Percentiles rank a stretch among this genome's conserved stretches.
phyloP scores from a whole-genome alignment of 768 basidiomycete genomes.

The Trametes maxima region DNA sequence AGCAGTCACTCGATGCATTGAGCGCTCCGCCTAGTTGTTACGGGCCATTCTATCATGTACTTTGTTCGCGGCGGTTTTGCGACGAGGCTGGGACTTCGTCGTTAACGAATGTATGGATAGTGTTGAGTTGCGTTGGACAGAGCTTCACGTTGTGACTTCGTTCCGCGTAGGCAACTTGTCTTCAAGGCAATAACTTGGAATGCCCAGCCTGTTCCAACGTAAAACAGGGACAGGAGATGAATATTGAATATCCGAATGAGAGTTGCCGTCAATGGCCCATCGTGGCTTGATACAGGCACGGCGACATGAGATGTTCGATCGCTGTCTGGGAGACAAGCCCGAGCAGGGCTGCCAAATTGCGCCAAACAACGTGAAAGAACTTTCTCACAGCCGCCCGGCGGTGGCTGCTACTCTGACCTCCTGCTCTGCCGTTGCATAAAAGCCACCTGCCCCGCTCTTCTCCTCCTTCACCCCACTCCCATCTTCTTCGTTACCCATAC shows the following conservation, averaged over 20 bases:
- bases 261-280: background rate
- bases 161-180: too few relatives aligned
- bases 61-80: background rate
- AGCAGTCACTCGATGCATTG: conserved; percentile 18
- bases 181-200: background rate
- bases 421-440: conserved; percentile 13
- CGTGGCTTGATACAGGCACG: conserved; percentile 8
- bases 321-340: background rate
- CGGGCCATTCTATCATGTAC: background rate
- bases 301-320: background rate
- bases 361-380: conserved; percentile 33
- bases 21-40: background rate
- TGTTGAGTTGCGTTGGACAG: too few relatives aligned
- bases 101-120: too few relatives aligned
- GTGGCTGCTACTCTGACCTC: conserved; percentile 17
- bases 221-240: background rate
- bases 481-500: background rate
- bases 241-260: background rate
- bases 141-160: too few relatives aligned
- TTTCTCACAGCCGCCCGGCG: conserved; percentile 25
- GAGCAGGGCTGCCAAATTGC: conserved; percentile 10
- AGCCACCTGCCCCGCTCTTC: conserved; percentile 5
- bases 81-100: background rate
- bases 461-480: conserved; percentile 1
- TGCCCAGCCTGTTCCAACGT: background rate